A percentile compares a stretch with the other conserved stretches of the same genome.
Evolutionary conservation across 805 yeast genomes (phyloP).

Genomic region (Sugiyamaella americana): DNA sequence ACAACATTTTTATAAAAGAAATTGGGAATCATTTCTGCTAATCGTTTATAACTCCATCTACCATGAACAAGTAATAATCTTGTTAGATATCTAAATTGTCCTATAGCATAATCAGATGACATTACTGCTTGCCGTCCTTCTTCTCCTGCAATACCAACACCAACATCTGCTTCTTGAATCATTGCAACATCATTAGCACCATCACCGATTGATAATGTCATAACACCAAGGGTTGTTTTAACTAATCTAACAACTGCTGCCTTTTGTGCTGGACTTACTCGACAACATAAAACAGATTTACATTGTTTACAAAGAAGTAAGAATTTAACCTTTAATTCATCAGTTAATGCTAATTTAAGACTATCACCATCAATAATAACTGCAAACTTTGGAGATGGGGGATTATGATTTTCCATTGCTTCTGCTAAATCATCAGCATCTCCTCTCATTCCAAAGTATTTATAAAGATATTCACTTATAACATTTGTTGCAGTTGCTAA

Average conservation of each 20-base stretch:
- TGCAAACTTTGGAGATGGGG: slow-evolving; percentile 55
- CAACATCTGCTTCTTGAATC: slow-evolving; percentile 83
- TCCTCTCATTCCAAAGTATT: slow-evolving; percentile 46
- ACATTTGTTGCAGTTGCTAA: slow-evolving; percentile 29
- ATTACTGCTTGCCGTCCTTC: slow-evolving; percentile 84
- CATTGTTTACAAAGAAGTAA: slow-evolving; percentile 70
- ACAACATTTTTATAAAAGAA: slow-evolving; percentile 74
- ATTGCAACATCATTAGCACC: slow-evolving; percentile 86
- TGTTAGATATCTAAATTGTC: slow-evolving; percentile 66
- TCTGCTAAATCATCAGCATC: slow-evolving; percentile 43
- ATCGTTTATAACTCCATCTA: slow-evolving; percentile 70
- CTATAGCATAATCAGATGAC: slow-evolving; percentile 81
- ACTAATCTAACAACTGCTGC: slow-evolving; percentile 69
- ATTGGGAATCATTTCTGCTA: slow-evolving; percentile 75
- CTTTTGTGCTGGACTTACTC: slow-evolving; percentile 83
- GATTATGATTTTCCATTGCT: slow-evolving; percentile 57
- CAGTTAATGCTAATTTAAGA: slow-evolving; percentile 44
- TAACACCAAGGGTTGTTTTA: slow-evolving; percentile 58
- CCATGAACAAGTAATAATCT: slow-evolving; percentile 71
- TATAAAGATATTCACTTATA: slow-evolving; percentile 45
- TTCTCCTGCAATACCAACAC: slow-evolving; percentile 83
- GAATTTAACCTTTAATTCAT: slow-evolving; percentile 47
- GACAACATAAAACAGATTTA: slow-evolving; percentile 70
- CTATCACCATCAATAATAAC: slow-evolving; percentile 73
- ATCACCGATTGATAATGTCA: slow-evolving; percentile 80